Conservation (phyloP, 2,329 filamentous ascomycete genomes). For the Fusarium sp. region DNA sequence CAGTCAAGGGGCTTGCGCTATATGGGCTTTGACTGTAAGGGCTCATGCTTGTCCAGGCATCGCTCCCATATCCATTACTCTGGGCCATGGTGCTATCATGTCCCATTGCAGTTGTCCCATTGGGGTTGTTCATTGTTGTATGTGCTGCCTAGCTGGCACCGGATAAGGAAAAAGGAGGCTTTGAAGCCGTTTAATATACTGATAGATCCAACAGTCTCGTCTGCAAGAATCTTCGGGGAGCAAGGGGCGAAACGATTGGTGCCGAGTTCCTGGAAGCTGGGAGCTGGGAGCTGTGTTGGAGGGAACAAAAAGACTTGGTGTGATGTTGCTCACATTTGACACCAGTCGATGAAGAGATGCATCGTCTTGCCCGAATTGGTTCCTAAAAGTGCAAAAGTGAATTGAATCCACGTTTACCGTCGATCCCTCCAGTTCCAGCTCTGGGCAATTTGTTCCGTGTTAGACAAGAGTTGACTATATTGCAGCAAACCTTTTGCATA, state of each 20-base stretch:
- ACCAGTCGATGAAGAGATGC: conserved; percentile 34
- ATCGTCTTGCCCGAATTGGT: conserved; percentile 36
- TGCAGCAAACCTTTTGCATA: conserved; percentile 19
- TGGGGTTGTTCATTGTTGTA: conserved; percentile 47
- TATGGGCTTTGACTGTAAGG: conserved; percentile 71
- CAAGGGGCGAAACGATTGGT: conserved; percentile 11
- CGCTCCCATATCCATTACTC: conserved; percentile 49
- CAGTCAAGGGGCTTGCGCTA: conserved; percentile 65
- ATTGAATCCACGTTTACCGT: conserved; percentile 21
- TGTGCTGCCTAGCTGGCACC: conserved; percentile 32
- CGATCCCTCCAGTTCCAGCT: conserved; percentile 20
- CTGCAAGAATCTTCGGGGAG: background rate
- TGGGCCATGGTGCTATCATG: conserved; percentile 46
- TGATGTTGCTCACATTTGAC: conserved; percentile 39
- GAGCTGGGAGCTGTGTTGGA: conserved; percentile 18
- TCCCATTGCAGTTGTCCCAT: conserved; percentile 45
- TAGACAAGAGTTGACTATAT: conserved; percentile 10
- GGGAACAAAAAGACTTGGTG: conserved; percentile 21
- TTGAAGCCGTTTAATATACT: background rate
- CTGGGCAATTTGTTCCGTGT: conserved; percentile 11
- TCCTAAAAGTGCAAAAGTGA: conserved; percentile 29
- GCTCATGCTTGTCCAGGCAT: conserved; percentile 65
- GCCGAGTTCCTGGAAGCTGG: conserved; percentile 4
- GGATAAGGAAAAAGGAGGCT: conserved; percentile 5
- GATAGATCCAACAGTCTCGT: background rate